These are phyloP conservation scores for Hypomyces rosellus DNA, from an alignment of 2,329 filamentous ascomycete genomes.

Conservation along the genomic window DNA sequence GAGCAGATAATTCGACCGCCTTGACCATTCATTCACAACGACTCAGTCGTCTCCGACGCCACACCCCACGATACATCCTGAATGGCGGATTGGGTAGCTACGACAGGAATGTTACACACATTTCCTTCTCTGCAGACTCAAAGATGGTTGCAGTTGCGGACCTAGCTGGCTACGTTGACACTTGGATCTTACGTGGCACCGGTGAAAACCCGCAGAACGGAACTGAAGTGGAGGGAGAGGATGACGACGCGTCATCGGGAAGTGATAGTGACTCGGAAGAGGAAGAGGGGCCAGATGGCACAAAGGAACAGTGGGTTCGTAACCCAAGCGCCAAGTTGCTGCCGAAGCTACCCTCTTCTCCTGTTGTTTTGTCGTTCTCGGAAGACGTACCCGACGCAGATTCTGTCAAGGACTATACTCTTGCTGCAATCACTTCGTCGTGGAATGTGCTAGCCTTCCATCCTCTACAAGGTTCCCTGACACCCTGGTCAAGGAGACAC, in stretches of 20 bases:
- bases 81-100: conserved; percentile 69
- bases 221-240: conserved; percentile 24
- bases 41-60: conserved; percentile 46
- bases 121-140: conserved; percentile 75
- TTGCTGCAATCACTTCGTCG: conserved; percentile 49
- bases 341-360: conserved; percentile 59
- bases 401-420: conserved; percentile 40
- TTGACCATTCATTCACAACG: conserved; percentile 36
- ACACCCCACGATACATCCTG: conserved; percentile 47
- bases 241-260: conserved; percentile 29
- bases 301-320: conserved; percentile 59
- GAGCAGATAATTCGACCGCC: conserved; percentile 12
- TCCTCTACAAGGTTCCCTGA: conserved; percentile 67
- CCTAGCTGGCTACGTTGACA: conserved; percentile 78
- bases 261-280: conserved; percentile 37
- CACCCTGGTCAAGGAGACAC: conserved; percentile 81
- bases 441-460: conserved; percentile 72
- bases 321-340: conserved; percentile 66
- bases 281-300: conserved; percentile 34
- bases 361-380: conserved; percentile 64
- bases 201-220: conserved; percentile 23
- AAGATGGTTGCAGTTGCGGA: conserved; percentile 73
- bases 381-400: conserved; percentile 36
- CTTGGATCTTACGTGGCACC: conserved; percentile 62
- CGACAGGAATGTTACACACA: conserved; percentile 65